Percentiles rank a stretch among this genome's conserved stretches.
Conservation (phyloP, 2,329 filamentous ascomycete genomes). For the Leptographium wingfieldii region DNA sequence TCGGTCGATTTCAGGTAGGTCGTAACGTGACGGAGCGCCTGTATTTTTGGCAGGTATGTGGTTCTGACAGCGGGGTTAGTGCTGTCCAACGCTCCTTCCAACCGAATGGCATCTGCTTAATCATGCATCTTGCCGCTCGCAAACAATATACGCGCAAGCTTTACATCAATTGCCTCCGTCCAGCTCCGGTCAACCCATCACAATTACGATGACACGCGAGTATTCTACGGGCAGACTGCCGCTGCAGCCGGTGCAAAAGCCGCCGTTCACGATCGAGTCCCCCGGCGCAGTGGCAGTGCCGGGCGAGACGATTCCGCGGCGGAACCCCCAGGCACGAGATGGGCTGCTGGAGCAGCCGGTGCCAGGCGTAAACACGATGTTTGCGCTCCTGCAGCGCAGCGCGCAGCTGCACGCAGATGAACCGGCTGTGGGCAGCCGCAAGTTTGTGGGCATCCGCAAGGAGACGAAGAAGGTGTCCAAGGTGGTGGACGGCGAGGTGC, state of each 20-base stretch:
- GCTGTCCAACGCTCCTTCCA: too few species aligned
- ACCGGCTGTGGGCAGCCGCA: constrained; percentile 57
- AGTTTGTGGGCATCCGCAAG: constrained; percentile 62
- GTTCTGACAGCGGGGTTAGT: too few species aligned
- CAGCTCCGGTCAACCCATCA: too few species aligned
- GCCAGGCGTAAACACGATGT: constrained; percentile 62
- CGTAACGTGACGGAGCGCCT: too few species aligned
- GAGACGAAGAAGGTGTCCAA: constrained; percentile 88
- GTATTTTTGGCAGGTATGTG: too few species aligned
- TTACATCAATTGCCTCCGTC: too few species aligned
- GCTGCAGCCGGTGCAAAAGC: constrained; percentile 49
- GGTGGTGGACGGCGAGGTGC: constrained; percentile 66
- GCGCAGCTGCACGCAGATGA: constrained; percentile 50
- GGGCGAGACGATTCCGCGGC: constrained; percentile 75
- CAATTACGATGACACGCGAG: not conserved
- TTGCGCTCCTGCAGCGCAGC: constrained; percentile 62
- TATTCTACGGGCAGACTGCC: constrained; percentile 29
- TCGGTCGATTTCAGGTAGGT: too few species aligned
- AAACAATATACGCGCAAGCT: too few species aligned
- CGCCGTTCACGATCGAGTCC: constrained; percentile 64
- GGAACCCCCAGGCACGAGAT: constrained; percentile 59
- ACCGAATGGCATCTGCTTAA: too few species aligned
- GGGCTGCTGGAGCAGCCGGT: constrained; percentile 53
- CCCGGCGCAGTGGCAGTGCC: constrained; percentile 54
- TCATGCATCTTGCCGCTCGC: too few species aligned